Conservation (phyloP, 169 alveolate species). For the Eimeria falciformis region DNA sequence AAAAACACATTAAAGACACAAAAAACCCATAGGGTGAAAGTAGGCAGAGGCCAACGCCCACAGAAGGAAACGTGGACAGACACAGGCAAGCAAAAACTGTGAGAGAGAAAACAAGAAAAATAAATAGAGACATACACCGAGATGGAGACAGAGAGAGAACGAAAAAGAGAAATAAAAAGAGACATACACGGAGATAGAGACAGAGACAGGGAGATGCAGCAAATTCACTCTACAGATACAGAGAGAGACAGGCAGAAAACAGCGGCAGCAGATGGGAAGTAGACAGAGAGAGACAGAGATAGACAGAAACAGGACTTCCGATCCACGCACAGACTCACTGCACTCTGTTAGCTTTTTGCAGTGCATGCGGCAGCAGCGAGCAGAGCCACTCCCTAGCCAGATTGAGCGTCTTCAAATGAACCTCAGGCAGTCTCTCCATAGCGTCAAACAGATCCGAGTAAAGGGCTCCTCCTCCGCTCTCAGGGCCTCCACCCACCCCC, state of each 20-base stretch:
- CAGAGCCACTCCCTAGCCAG: slow-evolving; percentile 90
- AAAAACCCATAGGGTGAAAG: background rate
- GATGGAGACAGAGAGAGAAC: background rate
- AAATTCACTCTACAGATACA: background rate
- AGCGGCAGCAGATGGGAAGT: background rate
- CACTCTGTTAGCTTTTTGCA: slow-evolving; percentile 88
- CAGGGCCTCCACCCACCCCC: background rate
- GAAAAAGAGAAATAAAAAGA: background rate
- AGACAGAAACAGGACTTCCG: slow-evolving; percentile 1
- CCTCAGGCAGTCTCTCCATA: slow-evolving; percentile 62
- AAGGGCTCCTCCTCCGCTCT: slow-evolving; percentile 31
- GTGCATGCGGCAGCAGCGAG: slow-evolving; percentile 90
- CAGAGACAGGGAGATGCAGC: background rate
- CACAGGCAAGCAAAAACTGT: background rate
- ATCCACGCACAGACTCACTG: slow-evolving; percentile 62
- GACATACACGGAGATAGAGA: background rate
- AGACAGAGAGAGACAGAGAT: background rate
- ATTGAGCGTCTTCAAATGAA: slow-evolving; percentile 85
- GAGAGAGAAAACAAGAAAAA: background rate
- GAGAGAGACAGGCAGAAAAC: background rate
- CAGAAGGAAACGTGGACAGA: background rate
- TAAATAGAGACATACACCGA: background rate
- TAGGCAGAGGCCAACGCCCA: no score
- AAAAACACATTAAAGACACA: background rate
- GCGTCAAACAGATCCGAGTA: slow-evolving; percentile 65